These are phyloP conservation scores for Mycena latifolia DNA, from an alignment of 768 basidiomycete species.

Conservation along the genomic window DNA sequence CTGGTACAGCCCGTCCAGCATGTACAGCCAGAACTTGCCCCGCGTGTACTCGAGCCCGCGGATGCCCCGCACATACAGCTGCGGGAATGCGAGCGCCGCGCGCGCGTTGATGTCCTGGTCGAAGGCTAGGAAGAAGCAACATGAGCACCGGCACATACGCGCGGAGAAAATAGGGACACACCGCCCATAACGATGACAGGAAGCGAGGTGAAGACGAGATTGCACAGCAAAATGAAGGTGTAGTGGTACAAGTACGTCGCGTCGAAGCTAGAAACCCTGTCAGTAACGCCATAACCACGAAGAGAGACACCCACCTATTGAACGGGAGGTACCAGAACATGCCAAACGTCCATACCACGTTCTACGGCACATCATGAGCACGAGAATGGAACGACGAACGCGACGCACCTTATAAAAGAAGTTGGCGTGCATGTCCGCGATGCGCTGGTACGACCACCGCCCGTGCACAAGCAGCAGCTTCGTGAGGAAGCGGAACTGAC, in stretches of 20 bases:
- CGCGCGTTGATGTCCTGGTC: constrained; percentile 95
- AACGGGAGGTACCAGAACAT: constrained; percentile 96
- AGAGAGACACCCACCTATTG: constrained; percentile 70
- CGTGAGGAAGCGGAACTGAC: constrained; percentile 95
- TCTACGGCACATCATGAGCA: constrained; percentile 55
- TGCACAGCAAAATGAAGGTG: constrained; percentile 93
- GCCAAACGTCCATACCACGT: constrained; percentile 92
- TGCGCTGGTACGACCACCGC: constrained; percentile 95
- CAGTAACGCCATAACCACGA: not conserved
- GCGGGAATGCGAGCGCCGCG: constrained; percentile 92
- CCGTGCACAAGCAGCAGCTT: constrained; percentile 95
- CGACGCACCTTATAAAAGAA: constrained; percentile 95
- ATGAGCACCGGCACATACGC: constrained; percentile 25
- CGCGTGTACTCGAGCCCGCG: constrained; percentile 94
- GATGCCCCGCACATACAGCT: constrained; percentile 96
- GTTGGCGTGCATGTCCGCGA: constrained; percentile 97
- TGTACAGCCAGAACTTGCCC: constrained; percentile 93
- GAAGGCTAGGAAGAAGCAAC: constrained; percentile 67
- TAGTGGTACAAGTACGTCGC: constrained; percentile 96
- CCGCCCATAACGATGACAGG: constrained; percentile 94
- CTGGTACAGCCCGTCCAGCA: constrained; percentile 95
- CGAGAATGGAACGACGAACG: constrained; percentile 3
- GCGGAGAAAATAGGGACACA: constrained; percentile 47
- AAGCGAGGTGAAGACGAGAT: constrained; percentile 92
- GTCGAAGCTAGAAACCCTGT: constrained; percentile 75